Evolutionary conservation across 495 filamentous ascomycete genomes (phyloP).

Genomic region (Daldinia childiae): DNA sequence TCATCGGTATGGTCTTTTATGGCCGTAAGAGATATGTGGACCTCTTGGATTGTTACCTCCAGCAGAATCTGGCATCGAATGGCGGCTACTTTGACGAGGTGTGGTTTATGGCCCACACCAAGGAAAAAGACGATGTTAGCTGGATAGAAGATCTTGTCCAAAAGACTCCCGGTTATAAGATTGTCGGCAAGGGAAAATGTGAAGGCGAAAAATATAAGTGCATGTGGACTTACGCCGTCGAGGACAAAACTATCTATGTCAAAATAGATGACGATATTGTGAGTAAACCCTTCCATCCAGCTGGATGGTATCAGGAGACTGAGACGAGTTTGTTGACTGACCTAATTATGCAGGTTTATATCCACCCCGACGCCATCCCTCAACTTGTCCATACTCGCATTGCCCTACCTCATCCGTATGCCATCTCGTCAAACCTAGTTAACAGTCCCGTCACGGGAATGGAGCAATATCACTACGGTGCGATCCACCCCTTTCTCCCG

Average conservation of each 20-base stretch:
- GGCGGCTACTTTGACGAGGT: slow-evolving; percentile 65
- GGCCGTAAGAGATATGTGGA: slow-evolving; percentile 52
- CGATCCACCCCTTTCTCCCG: slow-evolving; percentile 59
- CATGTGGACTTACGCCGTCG: slow-evolving; percentile 48
- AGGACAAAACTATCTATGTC: slow-evolving; percentile 59
- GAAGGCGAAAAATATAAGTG: slow-evolving; percentile 47
- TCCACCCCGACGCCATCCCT: slow-evolving; percentile 64
- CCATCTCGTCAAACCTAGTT: slow-evolving; percentile 63
- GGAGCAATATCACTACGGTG: slow-evolving; percentile 60
- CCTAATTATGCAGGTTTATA: slow-evolving; percentile 48
- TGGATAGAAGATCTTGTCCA: slow-evolving; percentile 55
- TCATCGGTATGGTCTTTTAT: slow-evolving; percentile 62
- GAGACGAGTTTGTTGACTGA: slow-evolving; percentile 20
- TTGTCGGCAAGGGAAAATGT: slow-evolving; percentile 42
- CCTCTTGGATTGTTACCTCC: slow-evolving; percentile 65
- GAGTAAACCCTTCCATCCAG: slow-evolving; percentile 24
- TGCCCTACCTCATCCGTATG: slow-evolving; percentile 56
- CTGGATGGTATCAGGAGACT: neutral
- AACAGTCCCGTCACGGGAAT: slow-evolving; percentile 58
- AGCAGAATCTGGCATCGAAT: slow-evolving; percentile 63
- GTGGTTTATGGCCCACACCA: slow-evolving; percentile 62
- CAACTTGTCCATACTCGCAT: slow-evolving; percentile 63
- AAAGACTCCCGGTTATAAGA: slow-evolving; percentile 40
- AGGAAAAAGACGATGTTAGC: slow-evolving; percentile 54
- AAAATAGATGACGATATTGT: slow-evolving; percentile 66